Evolutionary conservation across 2,329 filamentous ascomycete species (phyloP).

Genomic region (Penicillium sp.): DNA sequence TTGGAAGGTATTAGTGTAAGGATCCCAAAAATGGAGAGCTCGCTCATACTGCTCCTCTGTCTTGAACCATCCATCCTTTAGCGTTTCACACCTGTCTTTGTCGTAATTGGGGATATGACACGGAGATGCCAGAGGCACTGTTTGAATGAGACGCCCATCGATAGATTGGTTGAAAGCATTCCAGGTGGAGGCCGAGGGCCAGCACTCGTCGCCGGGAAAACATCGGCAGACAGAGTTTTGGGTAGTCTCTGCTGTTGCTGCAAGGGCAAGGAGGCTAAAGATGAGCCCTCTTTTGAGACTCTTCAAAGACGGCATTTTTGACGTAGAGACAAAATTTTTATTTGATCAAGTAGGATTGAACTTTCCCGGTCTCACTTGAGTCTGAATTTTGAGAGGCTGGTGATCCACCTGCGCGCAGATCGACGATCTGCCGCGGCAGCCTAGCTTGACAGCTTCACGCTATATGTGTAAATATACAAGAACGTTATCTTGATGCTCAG

Average conservation of each 20-base stretch:
- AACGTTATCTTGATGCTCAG: too few species aligned
- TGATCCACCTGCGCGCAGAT: not conserved
- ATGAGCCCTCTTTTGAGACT: conserved; percentile 1
- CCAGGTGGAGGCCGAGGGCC: conserved; percentile 5
- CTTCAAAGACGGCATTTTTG: not conserved
- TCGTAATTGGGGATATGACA: conserved; percentile 41
- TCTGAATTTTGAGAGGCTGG: not conserved
- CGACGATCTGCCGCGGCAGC: not conserved
- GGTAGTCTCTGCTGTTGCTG: not conserved
- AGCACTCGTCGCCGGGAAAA: conserved; percentile 11
- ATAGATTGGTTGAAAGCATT: conserved; percentile 8
- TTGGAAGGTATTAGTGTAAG: conserved; percentile 16
- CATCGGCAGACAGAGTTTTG: conserved; percentile 4
- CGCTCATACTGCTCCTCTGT: conserved; percentile 42
- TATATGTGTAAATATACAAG: not conserved
- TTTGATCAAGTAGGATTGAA: too few species aligned
- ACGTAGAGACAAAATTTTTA: not conserved
- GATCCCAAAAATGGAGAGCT: fast-evolving
- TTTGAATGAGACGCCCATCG: conserved; percentile 4
- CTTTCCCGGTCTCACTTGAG: not conserved
- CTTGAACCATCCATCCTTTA: conserved; percentile 43
- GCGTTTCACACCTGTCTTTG: conserved; percentile 38
- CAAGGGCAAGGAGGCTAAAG: conserved; percentile 1
- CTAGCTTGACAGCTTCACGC: too few species aligned
- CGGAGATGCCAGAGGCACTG: conserved; percentile 7